phyloP scores from a whole-genome alignment of 129 eudicot species.

The Artemisia argyi region DNA sequence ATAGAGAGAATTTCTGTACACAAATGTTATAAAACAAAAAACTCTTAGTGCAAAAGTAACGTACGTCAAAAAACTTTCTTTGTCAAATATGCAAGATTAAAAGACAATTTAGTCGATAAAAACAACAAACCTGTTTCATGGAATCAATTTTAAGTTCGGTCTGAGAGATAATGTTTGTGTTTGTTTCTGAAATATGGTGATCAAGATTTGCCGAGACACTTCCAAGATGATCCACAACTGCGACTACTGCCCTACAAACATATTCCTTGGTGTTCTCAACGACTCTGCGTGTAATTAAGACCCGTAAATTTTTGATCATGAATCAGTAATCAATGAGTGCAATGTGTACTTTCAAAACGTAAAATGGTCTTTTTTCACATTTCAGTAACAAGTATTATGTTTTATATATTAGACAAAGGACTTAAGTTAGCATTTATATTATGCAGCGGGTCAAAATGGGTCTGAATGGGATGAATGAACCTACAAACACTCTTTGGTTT shows the following conservation, averaged over 20 bases:
- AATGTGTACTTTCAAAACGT: too few species aligned
- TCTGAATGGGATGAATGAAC: too few species aligned
- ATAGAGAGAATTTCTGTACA: constrained; percentile 43
- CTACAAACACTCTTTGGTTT: too few species aligned
- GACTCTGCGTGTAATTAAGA: constrained; percentile 40
- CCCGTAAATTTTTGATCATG: too few species aligned
- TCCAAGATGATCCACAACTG: constrained; percentile 85
- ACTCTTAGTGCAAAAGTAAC: background rate
- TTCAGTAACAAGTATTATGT: too few species aligned
- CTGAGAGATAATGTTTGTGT: constrained; percentile 31
- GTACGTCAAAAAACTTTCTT: background rate
- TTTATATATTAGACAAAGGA: too few species aligned
- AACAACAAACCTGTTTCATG: constrained; percentile 50
- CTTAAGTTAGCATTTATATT: too few species aligned
- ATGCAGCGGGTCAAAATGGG: too few species aligned
- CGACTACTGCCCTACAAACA: constrained; percentile 60
- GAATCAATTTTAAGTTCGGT: constrained; percentile 43
- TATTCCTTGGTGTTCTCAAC: constrained; percentile 70
- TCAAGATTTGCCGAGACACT: constrained; percentile 66
- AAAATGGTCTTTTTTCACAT: too few species aligned
- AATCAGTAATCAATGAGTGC: too few species aligned
- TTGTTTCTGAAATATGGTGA: constrained; percentile 22
- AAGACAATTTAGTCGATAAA: background rate
- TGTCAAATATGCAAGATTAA: too few species aligned
- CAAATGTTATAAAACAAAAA: background rate